A percentile compares a stretch with the other conserved stretches of the same genome.
phyloP scores from a whole-genome alignment of 1,139 yeast genomes.

The Taphrina deformans region DNA sequence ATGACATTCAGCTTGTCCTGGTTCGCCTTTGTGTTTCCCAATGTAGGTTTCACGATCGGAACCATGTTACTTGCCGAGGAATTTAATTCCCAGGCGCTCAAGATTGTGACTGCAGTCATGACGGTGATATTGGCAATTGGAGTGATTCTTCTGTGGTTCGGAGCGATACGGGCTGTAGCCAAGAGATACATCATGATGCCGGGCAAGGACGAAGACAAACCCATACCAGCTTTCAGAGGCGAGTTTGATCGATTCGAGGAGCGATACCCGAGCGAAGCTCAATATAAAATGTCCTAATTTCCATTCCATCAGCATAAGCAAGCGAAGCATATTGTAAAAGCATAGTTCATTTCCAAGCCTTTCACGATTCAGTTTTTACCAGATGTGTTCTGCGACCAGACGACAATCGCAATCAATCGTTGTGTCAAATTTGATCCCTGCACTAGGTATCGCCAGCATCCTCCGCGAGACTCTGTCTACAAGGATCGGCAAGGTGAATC shows the following conservation, averaged over 20 bases:
- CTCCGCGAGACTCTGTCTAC: not conserved
- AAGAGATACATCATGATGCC: conserved; percentile 24
- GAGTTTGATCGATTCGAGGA: conserved; percentile 6
- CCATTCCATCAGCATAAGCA: too few species aligned
- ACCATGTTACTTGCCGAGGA: conserved; percentile 25
- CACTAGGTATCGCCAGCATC: conserved; percentile 21
- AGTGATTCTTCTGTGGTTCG: conserved; percentile 11
- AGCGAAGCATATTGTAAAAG: not conserved
- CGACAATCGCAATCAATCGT: not conserved
- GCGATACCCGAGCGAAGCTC: not conserved
- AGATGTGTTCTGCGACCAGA: not conserved
- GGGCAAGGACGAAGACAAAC: conserved; percentile 29
- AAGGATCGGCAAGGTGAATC: conserved; percentile 22
- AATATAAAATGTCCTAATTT: not conserved
- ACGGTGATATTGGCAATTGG: conserved; percentile 1
- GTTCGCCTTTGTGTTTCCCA: conserved; percentile 33
- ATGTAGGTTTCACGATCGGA: conserved; percentile 26
- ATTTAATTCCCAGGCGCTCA: conserved; percentile 22
- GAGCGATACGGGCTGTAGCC: conserved; percentile 17
- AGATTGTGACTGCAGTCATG: conserved; percentile 27
- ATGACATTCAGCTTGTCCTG: conserved; percentile 20
- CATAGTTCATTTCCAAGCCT: too few species aligned
- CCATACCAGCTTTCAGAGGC: conserved; percentile 1
- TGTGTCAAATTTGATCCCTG: not conserved
- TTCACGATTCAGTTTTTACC: not conserved